These are phyloP conservation scores for Kwoniella botswanensis DNA, from an alignment of 768 basidiomycete genomes.

Conservation along the genomic window DNA sequence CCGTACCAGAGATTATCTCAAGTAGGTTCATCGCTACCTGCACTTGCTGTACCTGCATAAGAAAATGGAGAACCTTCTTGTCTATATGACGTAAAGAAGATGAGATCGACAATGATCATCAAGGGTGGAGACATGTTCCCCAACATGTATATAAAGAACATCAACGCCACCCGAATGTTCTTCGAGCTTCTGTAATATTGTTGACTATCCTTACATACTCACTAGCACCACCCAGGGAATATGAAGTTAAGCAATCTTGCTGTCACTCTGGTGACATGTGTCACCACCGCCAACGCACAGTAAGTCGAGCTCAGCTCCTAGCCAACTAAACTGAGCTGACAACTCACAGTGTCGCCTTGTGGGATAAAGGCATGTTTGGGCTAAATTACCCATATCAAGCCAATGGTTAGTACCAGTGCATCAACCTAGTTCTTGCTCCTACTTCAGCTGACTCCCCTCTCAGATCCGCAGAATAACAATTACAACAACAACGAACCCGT, in stretches of 20 bases:
- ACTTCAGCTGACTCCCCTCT: background rate
- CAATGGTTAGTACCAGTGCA: slow-evolving; percentile 20
- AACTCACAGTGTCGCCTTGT: slow-evolving; percentile 33
- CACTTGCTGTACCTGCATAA: background rate
- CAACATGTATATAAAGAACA: background rate
- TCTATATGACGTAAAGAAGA: background rate
- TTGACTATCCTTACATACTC: no score
- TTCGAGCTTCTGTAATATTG: background rate
- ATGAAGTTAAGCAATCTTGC: background rate
- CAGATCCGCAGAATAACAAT: slow-evolving; percentile 20
- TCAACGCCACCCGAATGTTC: background rate
- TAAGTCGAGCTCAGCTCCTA: background rate
- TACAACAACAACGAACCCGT: slow-evolving; percentile 43
- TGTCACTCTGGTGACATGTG: background rate
- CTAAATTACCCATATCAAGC: slow-evolving; percentile 40
- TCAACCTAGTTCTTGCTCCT: background rate
- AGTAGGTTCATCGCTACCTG: background rate
- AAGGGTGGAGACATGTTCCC: background rate
- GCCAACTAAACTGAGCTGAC: background rate
- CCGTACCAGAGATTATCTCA: no score
- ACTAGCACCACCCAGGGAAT: no score
- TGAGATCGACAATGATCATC: background rate
- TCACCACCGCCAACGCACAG: slow-evolving; percentile 16
- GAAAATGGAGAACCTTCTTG: background rate
- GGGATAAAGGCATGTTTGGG: slow-evolving; percentile 44